Conservation (phyloP, 2,329 filamentous ascomycete genomes). For the Stachybotrys echinatus region DNA sequence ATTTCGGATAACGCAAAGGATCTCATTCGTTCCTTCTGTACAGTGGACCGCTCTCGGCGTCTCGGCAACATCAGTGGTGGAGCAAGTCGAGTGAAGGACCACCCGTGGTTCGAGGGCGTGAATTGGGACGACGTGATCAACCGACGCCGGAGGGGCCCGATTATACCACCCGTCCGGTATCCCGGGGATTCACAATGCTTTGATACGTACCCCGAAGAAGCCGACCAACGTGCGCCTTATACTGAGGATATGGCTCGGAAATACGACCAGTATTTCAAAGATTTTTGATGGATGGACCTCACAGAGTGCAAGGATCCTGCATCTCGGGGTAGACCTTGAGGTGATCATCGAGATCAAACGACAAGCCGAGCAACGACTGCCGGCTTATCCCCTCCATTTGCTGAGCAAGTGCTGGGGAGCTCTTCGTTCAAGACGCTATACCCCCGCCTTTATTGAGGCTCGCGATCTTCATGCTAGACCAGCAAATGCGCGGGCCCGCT, state of each 20-base stretch:
- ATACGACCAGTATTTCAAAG: slow-evolving; percentile 67
- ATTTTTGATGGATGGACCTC: slow-evolving; percentile 46
- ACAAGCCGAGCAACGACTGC: no score
- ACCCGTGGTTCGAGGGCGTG: slow-evolving; percentile 69
- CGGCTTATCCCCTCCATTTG: no score
- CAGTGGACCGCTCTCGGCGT: slow-evolving; percentile 70
- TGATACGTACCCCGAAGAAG: slow-evolving; percentile 76
- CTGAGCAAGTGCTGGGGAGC: no score
- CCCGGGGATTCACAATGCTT: slow-evolving; percentile 76
- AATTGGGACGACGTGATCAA: slow-evolving; percentile 70
- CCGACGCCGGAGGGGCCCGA: slow-evolving; percentile 61
- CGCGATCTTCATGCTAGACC: no score
- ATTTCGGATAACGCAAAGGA: slow-evolving; percentile 67
- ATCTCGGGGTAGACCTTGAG: neutral
- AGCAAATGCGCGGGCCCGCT: no score
- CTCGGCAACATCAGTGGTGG: slow-evolving; percentile 76
- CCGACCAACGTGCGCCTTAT: slow-evolving; percentile 59
- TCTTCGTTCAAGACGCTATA: no score
- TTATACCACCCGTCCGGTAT: slow-evolving; percentile 68
- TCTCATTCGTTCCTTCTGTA: slow-evolving; percentile 72
- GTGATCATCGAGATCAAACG: no score
- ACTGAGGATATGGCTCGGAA: slow-evolving; percentile 62
- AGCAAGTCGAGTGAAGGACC: slow-evolving; percentile 64
- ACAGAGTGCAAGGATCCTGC: neutral
- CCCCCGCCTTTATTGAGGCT: no score